Evolutionary conservation across 805 yeast species (phyloP).

Genomic region (Candida berthetii): DNA sequence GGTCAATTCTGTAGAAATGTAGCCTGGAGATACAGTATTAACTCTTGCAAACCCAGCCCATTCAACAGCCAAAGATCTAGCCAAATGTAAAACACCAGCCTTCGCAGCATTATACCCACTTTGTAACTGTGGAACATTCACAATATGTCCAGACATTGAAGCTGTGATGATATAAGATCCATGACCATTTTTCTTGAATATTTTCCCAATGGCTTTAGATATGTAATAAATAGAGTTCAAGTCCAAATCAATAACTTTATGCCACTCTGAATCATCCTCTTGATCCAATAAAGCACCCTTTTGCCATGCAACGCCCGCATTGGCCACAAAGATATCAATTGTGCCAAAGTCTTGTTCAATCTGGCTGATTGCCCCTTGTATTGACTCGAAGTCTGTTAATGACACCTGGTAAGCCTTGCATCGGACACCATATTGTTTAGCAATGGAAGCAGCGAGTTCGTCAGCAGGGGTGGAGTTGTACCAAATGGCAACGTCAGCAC

Average conservation of each 20-base stretch:
- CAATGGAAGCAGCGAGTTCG: conserved; percentile 43
- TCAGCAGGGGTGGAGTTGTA: conserved; percentile 22
- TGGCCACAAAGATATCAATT: conserved; percentile 81
- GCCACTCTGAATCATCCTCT: conserved; percentile 50
- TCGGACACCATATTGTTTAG: conserved; percentile 54
- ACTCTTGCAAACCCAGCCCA: conserved; percentile 84
- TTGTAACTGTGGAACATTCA: conserved; percentile 82
- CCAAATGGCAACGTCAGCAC: conserved; percentile 68
- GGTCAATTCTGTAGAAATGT: conserved; percentile 68
- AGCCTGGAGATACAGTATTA: conserved; percentile 83
- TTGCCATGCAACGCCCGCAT: conserved; percentile 86
- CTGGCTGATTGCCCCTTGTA: conserved; percentile 21
- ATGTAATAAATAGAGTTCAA: conserved; percentile 77
- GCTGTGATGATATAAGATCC: conserved; percentile 85
- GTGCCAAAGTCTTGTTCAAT: conserved; percentile 62
- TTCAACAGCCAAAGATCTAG: conserved; percentile 77
- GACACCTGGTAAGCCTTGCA: conserved; percentile 48
- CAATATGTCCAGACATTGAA: conserved; percentile 86
- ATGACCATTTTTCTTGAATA: conserved; percentile 66
- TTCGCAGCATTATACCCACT: conserved; percentile 85
- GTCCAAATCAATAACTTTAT: conserved; percentile 66
- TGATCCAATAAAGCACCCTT: conserved; percentile 51
- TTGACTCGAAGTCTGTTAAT: conserved; percentile 22
- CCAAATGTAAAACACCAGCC: conserved; percentile 75
- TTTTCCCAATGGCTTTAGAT: conserved; percentile 67